phyloP scores from a whole-genome alignment of 2,329 filamentous ascomycete species.

The Aureobasidium sp. region DNA sequence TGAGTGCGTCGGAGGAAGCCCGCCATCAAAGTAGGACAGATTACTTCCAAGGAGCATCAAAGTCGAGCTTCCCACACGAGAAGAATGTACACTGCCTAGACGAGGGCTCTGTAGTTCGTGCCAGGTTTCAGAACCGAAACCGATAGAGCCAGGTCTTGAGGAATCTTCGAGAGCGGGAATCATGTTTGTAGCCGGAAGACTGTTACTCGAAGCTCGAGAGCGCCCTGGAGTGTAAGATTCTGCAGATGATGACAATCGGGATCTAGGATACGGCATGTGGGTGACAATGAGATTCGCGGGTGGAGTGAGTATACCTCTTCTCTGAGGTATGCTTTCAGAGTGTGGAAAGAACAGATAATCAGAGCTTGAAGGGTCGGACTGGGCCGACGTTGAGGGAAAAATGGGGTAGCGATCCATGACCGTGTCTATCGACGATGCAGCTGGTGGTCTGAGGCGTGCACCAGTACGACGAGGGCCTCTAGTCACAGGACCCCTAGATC shows the following conservation, averaged over 20 bases:
- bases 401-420: constrained; percentile 6
- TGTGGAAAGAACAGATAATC: background rate
- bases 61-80: background rate
- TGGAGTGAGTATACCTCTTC: background rate
- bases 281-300: background rate
- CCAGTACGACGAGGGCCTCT: background rate
- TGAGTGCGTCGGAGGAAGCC: constrained; percentile 22
- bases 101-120: background rate
- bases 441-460: background rate
- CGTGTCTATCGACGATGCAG: background rate
- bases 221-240: background rate
- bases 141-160: background rate
- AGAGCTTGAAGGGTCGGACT: background rate
- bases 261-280: background rate
- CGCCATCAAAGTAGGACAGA: background rate
- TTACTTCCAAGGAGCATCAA: background rate
- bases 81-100: background rate
- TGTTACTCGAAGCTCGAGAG: background rate
- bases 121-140: background rate
- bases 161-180: background rate
- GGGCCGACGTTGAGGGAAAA: background rate
- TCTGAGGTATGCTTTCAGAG: background rate
- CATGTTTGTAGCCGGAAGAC: background rate
- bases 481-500: constrained; percentile 16
- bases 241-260: background rate